phyloP scores from a whole-genome alignment of 305 asterid genomes.

The Fraxinus floribunda region DNA sequence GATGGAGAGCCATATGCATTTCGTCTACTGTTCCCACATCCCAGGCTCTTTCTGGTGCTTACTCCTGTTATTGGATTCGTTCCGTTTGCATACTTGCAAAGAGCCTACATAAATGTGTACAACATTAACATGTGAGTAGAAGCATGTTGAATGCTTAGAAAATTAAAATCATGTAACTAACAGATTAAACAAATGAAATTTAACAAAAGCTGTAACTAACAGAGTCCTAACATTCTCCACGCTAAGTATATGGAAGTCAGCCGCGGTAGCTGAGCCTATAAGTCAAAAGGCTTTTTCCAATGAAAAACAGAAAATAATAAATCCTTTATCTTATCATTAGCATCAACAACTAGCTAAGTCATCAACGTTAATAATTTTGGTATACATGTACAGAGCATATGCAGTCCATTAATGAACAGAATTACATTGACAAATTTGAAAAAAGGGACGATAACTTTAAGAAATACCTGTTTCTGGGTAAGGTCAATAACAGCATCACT shows the following conservation, averaged over 20 bases:
- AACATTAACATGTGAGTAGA: not conserved
- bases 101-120: conserved; percentile 45
- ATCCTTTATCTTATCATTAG: not conserved
- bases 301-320: not conserved
- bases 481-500: conserved; percentile 89
- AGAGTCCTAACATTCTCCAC: not conserved
- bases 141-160: not conserved
- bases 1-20: conserved; percentile 97
- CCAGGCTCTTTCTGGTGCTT: conserved; percentile 81
- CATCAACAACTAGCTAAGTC: not conserved
- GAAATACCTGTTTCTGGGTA: conserved; percentile 69
- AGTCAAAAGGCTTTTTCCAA: not conserved
- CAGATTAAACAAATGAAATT: not conserved
- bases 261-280: not conserved
- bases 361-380: not conserved
- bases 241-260: not conserved
- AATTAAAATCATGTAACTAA: not conserved
- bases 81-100: conserved; percentile 90
- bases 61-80: conserved; percentile 84
- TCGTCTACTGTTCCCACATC: conserved; percentile 85
- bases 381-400: not conserved
- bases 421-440: not conserved
- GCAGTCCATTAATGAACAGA: not conserved
- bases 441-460: not conserved
- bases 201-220: not conserved